Evolutionary conservation across 306 rosid genomes (phyloP).

Genomic region (Medicago arabica): DNA sequence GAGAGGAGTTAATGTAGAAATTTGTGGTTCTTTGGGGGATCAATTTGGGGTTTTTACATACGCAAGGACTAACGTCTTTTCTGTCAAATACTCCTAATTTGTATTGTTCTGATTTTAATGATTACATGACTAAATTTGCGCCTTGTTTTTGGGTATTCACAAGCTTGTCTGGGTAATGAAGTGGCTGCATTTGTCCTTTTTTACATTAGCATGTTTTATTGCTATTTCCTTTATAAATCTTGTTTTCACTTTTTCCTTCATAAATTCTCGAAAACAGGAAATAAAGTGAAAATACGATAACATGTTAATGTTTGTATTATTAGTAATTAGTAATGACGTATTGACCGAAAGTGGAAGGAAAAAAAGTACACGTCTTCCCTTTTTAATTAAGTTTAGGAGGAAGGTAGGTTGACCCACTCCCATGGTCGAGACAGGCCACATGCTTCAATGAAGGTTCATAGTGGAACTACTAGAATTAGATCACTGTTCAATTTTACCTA

Average conservation of each 20-base stretch:
- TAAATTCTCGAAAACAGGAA: neutral
- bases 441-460: slow-evolving; percentile 12
- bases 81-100: slow-evolving; percentile 7
- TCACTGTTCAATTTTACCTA: neutral
- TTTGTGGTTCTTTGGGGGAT: neutral
- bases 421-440: slow-evolving; percentile 9
- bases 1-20: slow-evolving; percentile 1
- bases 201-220: slow-evolving; percentile 14
- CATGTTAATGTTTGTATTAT: neutral
- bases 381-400: slow-evolving; percentile 26
- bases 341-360: neutral
- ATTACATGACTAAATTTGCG: neutral
- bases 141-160: slow-evolving; percentile 5
- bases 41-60: neutral
- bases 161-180: neutral
- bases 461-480: neutral
- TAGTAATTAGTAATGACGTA: slow-evolving; percentile 11
- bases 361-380: neutral
- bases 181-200: slow-evolving; percentile 17
- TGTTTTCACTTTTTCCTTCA: slow-evolving; percentile 22
- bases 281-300: neutral
- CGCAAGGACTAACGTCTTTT: neutral
- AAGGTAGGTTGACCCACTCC: slow-evolving; percentile 16
- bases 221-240: slow-evolving; percentile 20
- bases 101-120: slow-evolving; percentile 3